Evolutionary conservation across 2,329 filamentous ascomycete species (phyloP), one percentile per base, ranked within the genome.

Genomic region (Pezicula rhizophila): DNA sequence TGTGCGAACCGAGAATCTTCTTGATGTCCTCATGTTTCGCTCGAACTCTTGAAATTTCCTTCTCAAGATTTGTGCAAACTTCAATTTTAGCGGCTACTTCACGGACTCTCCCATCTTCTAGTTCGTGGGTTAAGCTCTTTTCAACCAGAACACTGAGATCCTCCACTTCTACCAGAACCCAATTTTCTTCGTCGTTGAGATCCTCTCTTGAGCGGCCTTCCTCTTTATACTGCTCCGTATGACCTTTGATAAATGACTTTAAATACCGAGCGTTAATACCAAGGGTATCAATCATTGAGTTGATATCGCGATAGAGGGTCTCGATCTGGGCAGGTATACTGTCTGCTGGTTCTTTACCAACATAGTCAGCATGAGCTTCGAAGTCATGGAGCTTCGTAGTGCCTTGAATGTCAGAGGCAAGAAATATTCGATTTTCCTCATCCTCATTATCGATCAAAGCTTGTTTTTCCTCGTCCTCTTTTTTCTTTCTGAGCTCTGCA

Each of bases 201-300:
- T 95, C 84, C 44, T 84, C 74, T 52, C 78, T 77, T 7, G 72
- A 77, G 28, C 86, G 77, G 18, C 74, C 77, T 8, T 70, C 68
- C 33, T 79, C 70, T 45, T 77, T 72, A 44, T 72, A 67, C 38
- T 73, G 68, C 44, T 81, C 71, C 10, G 73, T 74, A 57, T 95
- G 87, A 7, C 85, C 88, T 48, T 79, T 75, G 39, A 91, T 74
- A 55, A 84, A 85, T 10, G 73, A 72, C 42, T 61, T 58, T 26
- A 69, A 46, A 42, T 75, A 73, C 34, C 92, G 79, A 5, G 87
- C 82, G 63, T 97, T 97, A 44, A 96, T 77, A 8, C 92, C 92
- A 37, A 97, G 72, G 0, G 88, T 92, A 60, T 96, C 89, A 39
- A 99, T 84, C 93, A 97, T 99, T 11, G 87, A 87, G 66, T 93